Conservation (phyloP, 371 early-diverging fungal species). For the Mortierella sp. region DNA sequence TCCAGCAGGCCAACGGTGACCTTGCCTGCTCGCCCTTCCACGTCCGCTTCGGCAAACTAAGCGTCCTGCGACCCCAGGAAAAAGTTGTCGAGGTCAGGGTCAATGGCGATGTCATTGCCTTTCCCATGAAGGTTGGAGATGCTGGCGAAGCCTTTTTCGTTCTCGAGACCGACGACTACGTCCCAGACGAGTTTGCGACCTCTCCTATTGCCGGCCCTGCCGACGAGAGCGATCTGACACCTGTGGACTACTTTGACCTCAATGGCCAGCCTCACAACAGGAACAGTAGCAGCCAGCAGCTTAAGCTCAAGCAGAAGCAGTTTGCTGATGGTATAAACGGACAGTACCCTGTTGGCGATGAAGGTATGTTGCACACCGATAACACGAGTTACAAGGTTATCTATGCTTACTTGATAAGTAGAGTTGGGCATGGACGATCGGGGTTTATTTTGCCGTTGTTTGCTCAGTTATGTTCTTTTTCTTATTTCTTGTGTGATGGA, state of each 20-base stretch:
- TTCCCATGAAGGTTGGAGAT: conserved; percentile 97
- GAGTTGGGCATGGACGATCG: conserved; percentile 3
- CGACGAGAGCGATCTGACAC: conserved; percentile 32
- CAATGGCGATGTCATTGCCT: conserved; percentile 84
- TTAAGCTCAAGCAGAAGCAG: conserved; percentile 18
- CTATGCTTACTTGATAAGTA: background rate
- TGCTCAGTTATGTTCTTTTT: background rate
- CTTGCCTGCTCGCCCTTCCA: conserved; percentile 97
- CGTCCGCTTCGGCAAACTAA: conserved; percentile 98
- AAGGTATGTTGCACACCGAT: conserved; percentile 23
- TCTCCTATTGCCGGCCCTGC: conserved; percentile 87
- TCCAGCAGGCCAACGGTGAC: conserved; percentile 88
- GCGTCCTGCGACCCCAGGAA: conserved; percentile 92
- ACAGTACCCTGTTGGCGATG: conserved; percentile 28
- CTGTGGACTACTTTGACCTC: conserved; percentile 56
- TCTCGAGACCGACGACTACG: conserved; percentile 70
- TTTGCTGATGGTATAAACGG: conserved; percentile 22
- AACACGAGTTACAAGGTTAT: background rate
- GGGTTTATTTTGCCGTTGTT: conserved; percentile 1
- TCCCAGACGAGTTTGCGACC: conserved; percentile 93
- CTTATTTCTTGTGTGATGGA: conserved; percentile 1
- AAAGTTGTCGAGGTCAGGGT: conserved; percentile 90
- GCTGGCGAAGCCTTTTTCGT: conserved; percentile 99
- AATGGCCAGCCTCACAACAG: conserved; percentile 17
- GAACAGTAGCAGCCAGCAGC: conserved; percentile 5